Base-by-base conservation (phyloP, 371 early-diverging fungal genomes). In the Catenaria anguillulae region DNA sequence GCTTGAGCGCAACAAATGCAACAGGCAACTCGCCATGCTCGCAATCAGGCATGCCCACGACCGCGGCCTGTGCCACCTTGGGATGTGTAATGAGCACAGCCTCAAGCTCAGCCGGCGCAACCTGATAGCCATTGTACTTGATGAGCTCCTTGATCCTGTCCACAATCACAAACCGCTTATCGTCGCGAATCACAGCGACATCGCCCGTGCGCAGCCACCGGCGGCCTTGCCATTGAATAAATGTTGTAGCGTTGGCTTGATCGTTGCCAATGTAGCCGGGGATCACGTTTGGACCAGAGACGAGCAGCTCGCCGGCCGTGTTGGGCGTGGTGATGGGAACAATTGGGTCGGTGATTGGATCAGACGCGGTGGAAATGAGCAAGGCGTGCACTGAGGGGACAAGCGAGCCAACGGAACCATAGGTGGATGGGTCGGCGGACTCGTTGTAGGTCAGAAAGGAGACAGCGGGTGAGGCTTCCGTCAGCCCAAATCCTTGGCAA, bases 101-200 rank as follows among this genome's bases (percentile, higher is more conserved):
- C 68, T 94, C 95, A 2, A 94, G 76, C 68, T 93, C 93, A 29
- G 87, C 88, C 13, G 89, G n/a, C n/a, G n/a, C n/a, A n/a, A n/a
- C n/a, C n/a, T n/a, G n/a, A n/a, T n/a, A n/a, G n/a, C n/a, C n/a
- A 87, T 87, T 88, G 66, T 74, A 82, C 65, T 87, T 87, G 63
- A 88, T 86, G 24, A 88, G 66, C 64, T 88, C 88, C 67, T 88
- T 88, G 33, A 83, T 74, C 56, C 87, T 84, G 64, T 87, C 88
- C 29, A 74, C 72, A 60, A 76, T 67, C 63, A 54, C 66, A 65
- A 87, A 83, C 40, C 73, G 63, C 13, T 81, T 82, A 33, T 82
- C 66, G 26, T 73, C 66, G 59, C 84, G 81, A 23, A 79, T 75
- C 33, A 77, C 66, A 26, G 80, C 92, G 52, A 92, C 72, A 65